phyloP scores from a whole-genome alignment of 345 rosid genomes.

The Hibiscus tridactylites region DNA sequence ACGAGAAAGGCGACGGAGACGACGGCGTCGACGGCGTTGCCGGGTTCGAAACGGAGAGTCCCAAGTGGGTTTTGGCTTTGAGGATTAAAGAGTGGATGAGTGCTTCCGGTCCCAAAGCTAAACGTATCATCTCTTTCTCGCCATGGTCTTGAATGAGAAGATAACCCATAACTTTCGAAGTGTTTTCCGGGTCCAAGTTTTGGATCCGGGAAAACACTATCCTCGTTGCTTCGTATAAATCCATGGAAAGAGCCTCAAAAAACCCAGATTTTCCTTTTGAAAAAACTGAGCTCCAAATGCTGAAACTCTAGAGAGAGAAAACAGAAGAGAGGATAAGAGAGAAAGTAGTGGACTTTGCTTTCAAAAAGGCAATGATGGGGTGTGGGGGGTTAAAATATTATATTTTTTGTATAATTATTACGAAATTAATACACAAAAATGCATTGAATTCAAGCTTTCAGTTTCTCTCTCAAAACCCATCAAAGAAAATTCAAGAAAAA shows the following conservation, averaged over 20 bases:
- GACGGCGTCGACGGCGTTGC: conserved; percentile 12
- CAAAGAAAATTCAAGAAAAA: background rate
- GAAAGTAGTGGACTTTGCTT: conserved; percentile 23
- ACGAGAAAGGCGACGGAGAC: conserved; percentile 14
- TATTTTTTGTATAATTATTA: background rate
- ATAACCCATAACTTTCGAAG: conserved; percentile 61
- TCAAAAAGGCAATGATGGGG: conserved; percentile 26
- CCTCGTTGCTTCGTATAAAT: conserved; percentile 53
- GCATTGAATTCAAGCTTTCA: background rate
- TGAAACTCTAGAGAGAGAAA: background rate
- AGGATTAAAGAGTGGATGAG: conserved; percentile 38
- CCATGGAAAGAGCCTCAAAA: conserved; percentile 26
- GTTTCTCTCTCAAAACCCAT: background rate
- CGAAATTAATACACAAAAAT: background rate
- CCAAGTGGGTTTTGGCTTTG: conserved; percentile 44
- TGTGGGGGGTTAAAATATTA: background rate
- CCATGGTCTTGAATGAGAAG: conserved; percentile 57
- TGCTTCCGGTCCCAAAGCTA: conserved; percentile 55
- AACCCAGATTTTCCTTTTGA: too few relatives aligned
- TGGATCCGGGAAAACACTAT: conserved; percentile 50
- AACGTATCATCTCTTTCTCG: conserved; percentile 54
- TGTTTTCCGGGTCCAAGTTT: conserved; percentile 50
- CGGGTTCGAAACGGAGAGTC: conserved; percentile 18
- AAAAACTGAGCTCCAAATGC: too few relatives aligned
- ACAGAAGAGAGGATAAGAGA: background rate